Percentiles rank a stretch among this genome's conserved stretches.
These are phyloP conservation scores for Begonia fuchsioides DNA, from an alignment of 306 rosid genomes.

Conservation along the genomic window DNA sequence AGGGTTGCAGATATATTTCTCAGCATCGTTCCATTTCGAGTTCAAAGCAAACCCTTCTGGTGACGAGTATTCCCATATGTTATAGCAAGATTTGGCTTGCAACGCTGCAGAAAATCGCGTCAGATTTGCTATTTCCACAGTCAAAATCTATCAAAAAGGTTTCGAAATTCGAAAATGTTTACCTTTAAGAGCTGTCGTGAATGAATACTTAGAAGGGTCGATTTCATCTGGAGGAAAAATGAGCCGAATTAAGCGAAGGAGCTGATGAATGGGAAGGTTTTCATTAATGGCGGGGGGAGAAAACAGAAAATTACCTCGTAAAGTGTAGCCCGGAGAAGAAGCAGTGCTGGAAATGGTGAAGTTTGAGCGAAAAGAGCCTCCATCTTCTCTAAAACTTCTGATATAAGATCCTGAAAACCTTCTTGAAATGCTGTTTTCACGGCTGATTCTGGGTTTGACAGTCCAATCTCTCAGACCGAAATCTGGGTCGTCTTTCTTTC, in stretches of 20 bases:
- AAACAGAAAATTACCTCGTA: constrained; percentile 30
- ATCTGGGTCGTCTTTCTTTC: constrained; percentile 45
- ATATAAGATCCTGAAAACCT: constrained; percentile 74
- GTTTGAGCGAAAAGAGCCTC: constrained; percentile 74
- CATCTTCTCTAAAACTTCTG: constrained; percentile 77
- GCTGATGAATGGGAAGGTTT: background rate
- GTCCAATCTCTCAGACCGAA: constrained; percentile 62
- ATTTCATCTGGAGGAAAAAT: constrained; percentile 59
- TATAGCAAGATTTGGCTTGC: constrained; percentile 51
- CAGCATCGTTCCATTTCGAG: constrained; percentile 97
- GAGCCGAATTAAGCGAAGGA: background rate
- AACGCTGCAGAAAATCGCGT: constrained; percentile 37
- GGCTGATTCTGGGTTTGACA: constrained; percentile 30
- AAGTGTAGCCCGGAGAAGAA: constrained; percentile 78
- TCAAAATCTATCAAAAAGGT: background rate
- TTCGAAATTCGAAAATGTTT: background rate
- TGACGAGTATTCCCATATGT: constrained; percentile 60
- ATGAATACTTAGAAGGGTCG: constrained; percentile 86
- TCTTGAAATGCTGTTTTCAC: constrained; percentile 48
- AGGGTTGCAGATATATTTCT: constrained; percentile 86
- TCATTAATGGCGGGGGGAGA: background rate
- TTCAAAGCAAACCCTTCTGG: constrained; percentile 88
- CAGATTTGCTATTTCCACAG: background rate
- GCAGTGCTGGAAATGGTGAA: constrained; percentile 70
- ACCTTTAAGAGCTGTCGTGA: constrained; percentile 83